phyloP scores from a whole-genome alignment of 768 basidiomycete genomes.

The Pseudohyphozyma bogoriensis region DNA sequence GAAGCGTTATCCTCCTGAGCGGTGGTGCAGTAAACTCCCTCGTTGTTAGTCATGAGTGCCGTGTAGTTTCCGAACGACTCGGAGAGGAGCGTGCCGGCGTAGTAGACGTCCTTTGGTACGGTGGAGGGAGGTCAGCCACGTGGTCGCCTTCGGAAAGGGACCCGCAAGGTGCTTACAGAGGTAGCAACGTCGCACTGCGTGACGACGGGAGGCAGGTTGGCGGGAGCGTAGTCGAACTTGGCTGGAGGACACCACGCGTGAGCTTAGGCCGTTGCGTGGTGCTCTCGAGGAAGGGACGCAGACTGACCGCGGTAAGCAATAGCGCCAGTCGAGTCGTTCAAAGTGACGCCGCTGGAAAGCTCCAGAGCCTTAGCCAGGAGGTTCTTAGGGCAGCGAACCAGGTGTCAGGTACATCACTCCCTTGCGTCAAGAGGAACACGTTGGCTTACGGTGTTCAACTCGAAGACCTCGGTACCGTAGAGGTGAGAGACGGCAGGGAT shows the following conservation, averaged over 20 bases:
- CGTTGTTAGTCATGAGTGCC: conserved; percentile 37
- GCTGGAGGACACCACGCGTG: no score
- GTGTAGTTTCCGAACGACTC: conserved; percentile 42
- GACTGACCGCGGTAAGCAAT: conserved; percentile 38
- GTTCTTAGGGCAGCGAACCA: conserved; percentile 30
- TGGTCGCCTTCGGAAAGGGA: no score
- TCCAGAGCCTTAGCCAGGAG: conserved; percentile 37
- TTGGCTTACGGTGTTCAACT: conserved; percentile 39
- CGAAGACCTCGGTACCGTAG: conserved; percentile 46
- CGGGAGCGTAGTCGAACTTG: conserved; percentile 37
- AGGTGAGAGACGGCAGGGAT: conserved; percentile 24
- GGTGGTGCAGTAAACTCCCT: conserved; percentile 38
- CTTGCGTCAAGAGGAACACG: no score
- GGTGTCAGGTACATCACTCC: no score
- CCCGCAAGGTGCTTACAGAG: no score
- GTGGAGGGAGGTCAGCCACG: background rate
- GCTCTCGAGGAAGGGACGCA: no score
- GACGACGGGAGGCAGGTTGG: conserved; percentile 37
- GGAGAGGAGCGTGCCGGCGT: conserved; percentile 38
- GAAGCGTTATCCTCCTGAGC: conserved; percentile 42
- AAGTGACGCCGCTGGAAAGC: conserved; percentile 35
- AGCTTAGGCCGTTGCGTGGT: no score
- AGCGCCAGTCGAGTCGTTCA: conserved; percentile 38
- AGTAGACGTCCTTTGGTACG: conserved; percentile 41
- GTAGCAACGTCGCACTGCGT: conserved; percentile 41